Conservation (phyloP, 495 filamentous ascomycete species). For the Hypoxylon perforatum region DNA sequence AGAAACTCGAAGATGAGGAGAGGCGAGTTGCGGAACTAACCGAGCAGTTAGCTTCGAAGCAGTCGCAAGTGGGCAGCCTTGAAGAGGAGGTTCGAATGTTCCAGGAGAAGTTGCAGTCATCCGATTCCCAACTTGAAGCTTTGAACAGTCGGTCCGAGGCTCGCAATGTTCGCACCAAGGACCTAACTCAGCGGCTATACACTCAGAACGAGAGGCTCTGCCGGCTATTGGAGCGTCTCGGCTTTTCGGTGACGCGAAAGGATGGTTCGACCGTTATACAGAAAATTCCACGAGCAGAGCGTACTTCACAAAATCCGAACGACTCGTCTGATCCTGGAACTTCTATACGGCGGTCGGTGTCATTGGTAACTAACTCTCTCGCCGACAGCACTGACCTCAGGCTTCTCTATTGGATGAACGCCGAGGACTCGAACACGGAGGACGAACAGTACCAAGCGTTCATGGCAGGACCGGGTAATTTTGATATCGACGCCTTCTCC, state of each 20-base stretch:
- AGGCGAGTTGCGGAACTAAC: constrained; percentile 67
- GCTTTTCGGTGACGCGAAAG: constrained; percentile 80
- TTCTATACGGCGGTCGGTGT: constrained; percentile 64
- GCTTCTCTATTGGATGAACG: constrained; percentile 81
- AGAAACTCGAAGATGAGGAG: constrained; percentile 77
- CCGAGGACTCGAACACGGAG: constrained; percentile 72
- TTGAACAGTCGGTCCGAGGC: constrained; percentile 65
- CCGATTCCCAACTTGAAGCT: constrained; percentile 62
- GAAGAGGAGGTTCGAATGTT: constrained; percentile 73
- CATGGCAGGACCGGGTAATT: constrained; percentile 73
- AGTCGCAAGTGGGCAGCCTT: constrained; percentile 71
- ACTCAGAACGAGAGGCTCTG: constrained; percentile 79
- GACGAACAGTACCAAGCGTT: constrained; percentile 76
- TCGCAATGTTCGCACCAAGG: constrained; percentile 75
- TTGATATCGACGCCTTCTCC: constrained; percentile 83
- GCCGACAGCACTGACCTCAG: constrained; percentile 68
- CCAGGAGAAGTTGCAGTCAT: constrained; percentile 65
- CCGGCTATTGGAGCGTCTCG: constrained; percentile 83
- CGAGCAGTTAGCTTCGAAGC: constrained; percentile 72
- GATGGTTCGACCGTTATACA: constrained; percentile 81
- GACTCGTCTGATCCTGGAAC: constrained; percentile 72
- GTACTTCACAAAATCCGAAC: constrained; percentile 57
- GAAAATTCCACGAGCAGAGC: constrained; percentile 74
- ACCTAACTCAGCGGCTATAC: constrained; percentile 83
- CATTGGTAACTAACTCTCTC: constrained; percentile 53